Evolutionary conservation across 352 stramenopile genomes (phyloP).

Genomic region (Phytophthora colocasiae): DNA sequence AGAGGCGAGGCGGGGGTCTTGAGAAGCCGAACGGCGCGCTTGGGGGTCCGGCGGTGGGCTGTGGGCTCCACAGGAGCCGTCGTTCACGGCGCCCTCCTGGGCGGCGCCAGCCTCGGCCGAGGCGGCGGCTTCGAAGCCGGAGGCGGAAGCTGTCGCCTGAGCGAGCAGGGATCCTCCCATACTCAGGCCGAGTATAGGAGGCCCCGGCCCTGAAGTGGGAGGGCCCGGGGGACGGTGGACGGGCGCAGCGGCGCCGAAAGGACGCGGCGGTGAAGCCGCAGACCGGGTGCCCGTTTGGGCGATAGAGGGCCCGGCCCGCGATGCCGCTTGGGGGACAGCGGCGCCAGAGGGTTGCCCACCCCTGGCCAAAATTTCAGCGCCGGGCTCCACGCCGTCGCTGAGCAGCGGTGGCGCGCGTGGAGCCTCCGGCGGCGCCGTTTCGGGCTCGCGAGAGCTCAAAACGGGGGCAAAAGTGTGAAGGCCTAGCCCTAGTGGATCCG

Average conservation of each 20-base stretch:
- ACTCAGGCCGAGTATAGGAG: background rate
- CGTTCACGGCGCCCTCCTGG: background rate
- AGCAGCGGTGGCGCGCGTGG: background rate
- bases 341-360: background rate
- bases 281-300: no score
- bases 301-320: background rate
- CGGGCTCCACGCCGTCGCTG: background rate
- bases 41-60: background rate
- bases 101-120: background rate
- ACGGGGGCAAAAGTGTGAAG: conserved; percentile 8
- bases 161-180: conserved; percentile 1
- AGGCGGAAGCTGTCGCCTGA: background rate
- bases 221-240: background rate
- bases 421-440: background rate
- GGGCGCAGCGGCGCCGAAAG: no score
- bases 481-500: background rate
- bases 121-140: background rate
- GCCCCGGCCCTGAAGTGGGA: background rate
- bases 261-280: no score
- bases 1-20: no score
- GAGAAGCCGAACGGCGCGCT: background rate
- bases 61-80: background rate
- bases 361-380: conserved; percentile 6
- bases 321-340: background rate
- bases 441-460: background rate